These are phyloP conservation scores for Nymphaea thermarum DNA, from an alignment of 164 flowering plant genomes.

Conservation along the genomic window DNA sequence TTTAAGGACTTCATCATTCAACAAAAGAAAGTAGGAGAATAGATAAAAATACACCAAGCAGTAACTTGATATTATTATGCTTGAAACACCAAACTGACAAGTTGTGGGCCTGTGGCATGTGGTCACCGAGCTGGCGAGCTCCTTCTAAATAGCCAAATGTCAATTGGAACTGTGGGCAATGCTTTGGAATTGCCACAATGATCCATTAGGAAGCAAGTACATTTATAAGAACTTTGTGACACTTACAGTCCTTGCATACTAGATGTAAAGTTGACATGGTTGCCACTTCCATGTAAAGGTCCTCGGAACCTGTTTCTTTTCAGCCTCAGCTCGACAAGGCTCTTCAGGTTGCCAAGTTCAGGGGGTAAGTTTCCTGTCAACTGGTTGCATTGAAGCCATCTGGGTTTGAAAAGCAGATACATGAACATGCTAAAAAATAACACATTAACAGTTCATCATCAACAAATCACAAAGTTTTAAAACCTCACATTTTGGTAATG, in stretches of 20 bases:
- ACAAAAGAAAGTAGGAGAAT: no score
- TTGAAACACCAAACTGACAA: no score
- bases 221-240: background rate
- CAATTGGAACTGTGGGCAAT: no score
- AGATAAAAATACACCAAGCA: no score
- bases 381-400: constrained; percentile 77
- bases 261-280: constrained; percentile 17
- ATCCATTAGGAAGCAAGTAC: no score
- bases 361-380: constrained; percentile 61
- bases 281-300: constrained; percentile 39
- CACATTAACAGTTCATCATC: background rate
- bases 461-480: constrained; percentile 1
- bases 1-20: no score
- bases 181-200: no score
- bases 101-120: no score
- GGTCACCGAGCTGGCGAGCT: no score
- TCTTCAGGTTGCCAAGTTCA: constrained; percentile 51
- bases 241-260: constrained; percentile 44
- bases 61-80: no score
- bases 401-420: constrained; percentile 17
- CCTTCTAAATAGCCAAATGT: no score
- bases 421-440: constrained; percentile 2
- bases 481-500: constrained; percentile 42
- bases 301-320: constrained; percentile 86
- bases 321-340: constrained; percentile 53